Base-by-base conservation (phyloP, 75 land plant species). In the Pinus taeda region DNA sequence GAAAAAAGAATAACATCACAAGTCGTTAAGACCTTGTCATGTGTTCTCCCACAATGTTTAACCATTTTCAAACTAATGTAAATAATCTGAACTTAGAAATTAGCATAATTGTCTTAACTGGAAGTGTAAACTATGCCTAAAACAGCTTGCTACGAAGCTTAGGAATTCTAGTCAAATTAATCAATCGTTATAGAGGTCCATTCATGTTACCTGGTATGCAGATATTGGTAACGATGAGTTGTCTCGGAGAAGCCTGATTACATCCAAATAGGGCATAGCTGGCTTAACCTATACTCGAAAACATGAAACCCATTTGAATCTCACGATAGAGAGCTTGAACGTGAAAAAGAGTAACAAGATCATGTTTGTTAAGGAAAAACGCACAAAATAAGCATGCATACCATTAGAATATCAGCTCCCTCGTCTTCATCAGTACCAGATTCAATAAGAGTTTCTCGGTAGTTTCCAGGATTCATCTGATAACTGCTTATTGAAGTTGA, bases 401-500 rank as follows among this genome's bases (percentile, higher is more conserved):
- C 99, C 94, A 97, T 82, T 59, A 97, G 92, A 61, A 97, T 92
- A 79, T 97, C 99, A 69, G 99, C 99, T 76, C 99, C 99, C 82
- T 95, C 98, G 20, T 82, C 77, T 75, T 92, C 95, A 83, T 97
- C 99, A 59, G 79, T 87, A 65, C 49, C 83, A 13, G 82, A 69
- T 74, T 97, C 99, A 71, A 93, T 63, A 60, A 97, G 78, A 36
- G 99, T 98, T 81, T 97, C 99, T 80, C 99, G 85, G 71, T 91
- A 92, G 80, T 97, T 95, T 57, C 88, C 99, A 49, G 98, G 98
- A 60, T 97, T 93, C 99, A 97, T 97, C 86, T 97, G 99, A 65
- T 95, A 97, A 65, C 79, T 79, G 39, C 81, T 42, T 21, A 71
- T 15, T 45, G 20, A 71, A 77, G 20, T 69, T 17, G 29, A 12